phyloP scores from a whole-genome alignment of 2,329 filamentous ascomycete species.

The Neofusicoccum umdonicola region DNA sequence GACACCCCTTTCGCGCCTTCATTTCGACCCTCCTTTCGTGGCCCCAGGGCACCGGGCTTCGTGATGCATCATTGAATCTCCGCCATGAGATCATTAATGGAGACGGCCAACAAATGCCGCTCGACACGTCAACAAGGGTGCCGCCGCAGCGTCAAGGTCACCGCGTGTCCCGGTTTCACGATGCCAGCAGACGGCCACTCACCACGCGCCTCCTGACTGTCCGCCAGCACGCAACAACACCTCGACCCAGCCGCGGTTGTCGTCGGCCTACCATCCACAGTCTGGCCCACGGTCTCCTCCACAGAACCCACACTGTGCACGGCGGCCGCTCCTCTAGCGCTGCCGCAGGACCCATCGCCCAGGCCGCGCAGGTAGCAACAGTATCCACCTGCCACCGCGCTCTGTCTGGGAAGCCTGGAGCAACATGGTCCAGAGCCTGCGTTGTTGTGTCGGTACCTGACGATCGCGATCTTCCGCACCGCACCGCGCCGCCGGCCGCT shows the following conservation, averaged over 20 bases:
- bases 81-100: conserved; percentile 3
- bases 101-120: conserved; percentile 12
- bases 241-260: not conserved
- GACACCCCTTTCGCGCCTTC: no score
- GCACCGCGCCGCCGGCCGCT: conserved; percentile 2
- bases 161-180: conserved; percentile 6
- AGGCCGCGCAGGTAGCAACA: not conserved
- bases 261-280: not conserved
- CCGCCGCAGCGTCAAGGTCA: not conserved
- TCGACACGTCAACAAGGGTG: conserved; percentile 8
- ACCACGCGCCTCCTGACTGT: not conserved
- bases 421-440: not conserved
- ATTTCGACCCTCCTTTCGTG: not conserved
- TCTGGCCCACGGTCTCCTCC: conserved; percentile 11
- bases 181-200: not conserved
- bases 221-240: not conserved
- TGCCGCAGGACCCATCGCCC: conserved; percentile 15
- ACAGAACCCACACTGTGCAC: conserved; percentile 15
- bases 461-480: conserved; percentile 19
- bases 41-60: not conserved
- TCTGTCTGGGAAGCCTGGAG: not conserved
- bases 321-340: conserved; percentile 11
- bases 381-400: conserved; percentile 1
- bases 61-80: not conserved
- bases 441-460: conserved; percentile 5